Conservation (phyloP, 768 basidiomycete genomes). For the Trametes cubensis region DNA sequence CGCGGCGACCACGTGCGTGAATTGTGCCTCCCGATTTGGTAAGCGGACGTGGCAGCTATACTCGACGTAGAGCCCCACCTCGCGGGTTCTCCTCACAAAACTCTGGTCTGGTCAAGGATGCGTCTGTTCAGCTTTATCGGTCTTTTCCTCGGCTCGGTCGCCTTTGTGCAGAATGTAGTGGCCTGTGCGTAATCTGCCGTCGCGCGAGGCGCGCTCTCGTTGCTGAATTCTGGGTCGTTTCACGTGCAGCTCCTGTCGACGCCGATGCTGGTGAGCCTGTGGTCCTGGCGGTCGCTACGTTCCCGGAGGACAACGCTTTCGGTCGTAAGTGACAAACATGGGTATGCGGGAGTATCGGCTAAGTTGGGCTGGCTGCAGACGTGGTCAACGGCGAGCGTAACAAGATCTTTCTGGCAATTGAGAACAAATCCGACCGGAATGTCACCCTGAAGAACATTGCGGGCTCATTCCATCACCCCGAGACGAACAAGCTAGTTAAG, state of each 20-base stretch:
- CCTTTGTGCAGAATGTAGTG: constrained; percentile 34
- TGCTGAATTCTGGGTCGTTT: neutral
- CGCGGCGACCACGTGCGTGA: constrained; percentile 24
- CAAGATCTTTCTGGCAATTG: constrained; percentile 60
- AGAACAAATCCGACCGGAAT: constrained; percentile 76
- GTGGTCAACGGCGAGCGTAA: constrained; percentile 85
- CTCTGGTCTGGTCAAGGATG: constrained; percentile 34
- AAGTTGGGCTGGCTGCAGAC: constrained; percentile 47
- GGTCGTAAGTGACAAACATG: constrained; percentile 57
- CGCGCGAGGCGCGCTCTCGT: neutral
- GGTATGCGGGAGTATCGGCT: neutral
- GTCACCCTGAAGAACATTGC: constrained; percentile 66
- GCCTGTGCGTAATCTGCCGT: constrained; percentile 28
- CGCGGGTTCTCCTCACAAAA: constrained; percentile 11
- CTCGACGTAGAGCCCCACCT: constrained; percentile 6
- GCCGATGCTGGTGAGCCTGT: constrained; percentile 51
- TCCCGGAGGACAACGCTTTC: constrained; percentile 74
- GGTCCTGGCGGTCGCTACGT: constrained; percentile 54
- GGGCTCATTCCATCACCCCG: constrained; percentile 69
- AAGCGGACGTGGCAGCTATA: constrained; percentile 28
- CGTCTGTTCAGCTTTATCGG: constrained; percentile 36
- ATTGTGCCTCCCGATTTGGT: constrained; percentile 14
- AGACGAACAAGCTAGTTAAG: constrained; percentile 65
- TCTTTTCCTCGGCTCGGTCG: constrained; percentile 32
- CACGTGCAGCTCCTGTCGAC: constrained; percentile 27